These are phyloP conservation scores for Coemansia sp. DNA, from an alignment of 192 early-diverging fungal species.

Conservation along the genomic window DNA sequence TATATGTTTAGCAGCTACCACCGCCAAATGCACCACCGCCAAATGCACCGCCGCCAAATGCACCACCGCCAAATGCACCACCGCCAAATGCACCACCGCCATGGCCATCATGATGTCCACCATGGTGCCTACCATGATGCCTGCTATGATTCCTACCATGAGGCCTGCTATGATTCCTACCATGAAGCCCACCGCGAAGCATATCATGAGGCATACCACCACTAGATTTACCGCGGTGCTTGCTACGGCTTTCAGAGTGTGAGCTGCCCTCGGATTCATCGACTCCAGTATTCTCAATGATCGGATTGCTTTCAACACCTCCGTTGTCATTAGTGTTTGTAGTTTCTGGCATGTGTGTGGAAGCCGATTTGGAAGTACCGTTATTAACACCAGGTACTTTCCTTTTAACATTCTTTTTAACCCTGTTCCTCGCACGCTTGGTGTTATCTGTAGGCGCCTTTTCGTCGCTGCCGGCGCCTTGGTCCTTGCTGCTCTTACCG, in stretches of 20 bases:
- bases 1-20: not conserved
- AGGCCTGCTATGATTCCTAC: too few relatives aligned
- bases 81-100: not conserved
- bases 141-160: too few relatives aligned
- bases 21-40: too few relatives aligned
- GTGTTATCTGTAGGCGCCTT: not conserved
- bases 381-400: not conserved
- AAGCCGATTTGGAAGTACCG: not conserved
- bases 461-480: not conserved
- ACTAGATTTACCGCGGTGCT: too few relatives aligned
- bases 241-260: not conserved
- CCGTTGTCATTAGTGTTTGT: too few relatives aligned
- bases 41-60: too few relatives aligned
- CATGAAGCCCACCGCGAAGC: too few relatives aligned
- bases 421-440: not conserved
- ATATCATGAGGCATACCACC: too few relatives aligned
- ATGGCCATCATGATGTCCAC: not conserved
- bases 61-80: not conserved
- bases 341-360: not conserved
- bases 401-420: not conserved
- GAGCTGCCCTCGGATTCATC: not conserved
- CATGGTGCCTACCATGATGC: not conserved
- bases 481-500: not conserved
- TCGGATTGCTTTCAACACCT: not conserved
- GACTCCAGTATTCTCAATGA: not conserved